Conservation (phyloP, 768 basidiomycete genomes). For the Lactifluus piperatus region DNA sequence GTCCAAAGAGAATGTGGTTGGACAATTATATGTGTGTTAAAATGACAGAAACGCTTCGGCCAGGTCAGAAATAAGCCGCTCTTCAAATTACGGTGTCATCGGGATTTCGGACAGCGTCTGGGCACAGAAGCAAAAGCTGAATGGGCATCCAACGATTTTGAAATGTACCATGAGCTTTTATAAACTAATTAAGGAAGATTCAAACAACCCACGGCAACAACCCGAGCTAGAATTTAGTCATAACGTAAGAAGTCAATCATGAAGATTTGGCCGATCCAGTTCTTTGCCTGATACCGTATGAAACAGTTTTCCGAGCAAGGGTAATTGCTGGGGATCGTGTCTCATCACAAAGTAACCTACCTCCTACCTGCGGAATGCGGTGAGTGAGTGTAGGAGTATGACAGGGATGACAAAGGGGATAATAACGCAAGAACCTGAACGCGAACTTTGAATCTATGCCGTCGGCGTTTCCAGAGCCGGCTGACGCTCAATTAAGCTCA, state of each 20-base stretch:
- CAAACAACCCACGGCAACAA: not conserved
- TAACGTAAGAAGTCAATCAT: not conserved
- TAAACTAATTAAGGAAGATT: not conserved
- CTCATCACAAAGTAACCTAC: not conserved
- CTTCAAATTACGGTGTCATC: not conserved
- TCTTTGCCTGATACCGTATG: too few relatives aligned
- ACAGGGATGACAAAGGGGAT: too few relatives aligned
- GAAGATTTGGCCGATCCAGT: too few relatives aligned
- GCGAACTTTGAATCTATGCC: too few relatives aligned
- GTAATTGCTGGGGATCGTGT: too few relatives aligned
- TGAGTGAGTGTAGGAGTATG: too few relatives aligned
- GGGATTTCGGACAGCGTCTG: not conserved
- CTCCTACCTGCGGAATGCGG: too few relatives aligned
- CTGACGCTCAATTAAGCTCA: too few relatives aligned
- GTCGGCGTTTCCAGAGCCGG: too few relatives aligned
- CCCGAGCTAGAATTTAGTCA: not conserved
- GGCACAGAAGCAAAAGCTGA: not conserved
- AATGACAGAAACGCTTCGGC: not conserved
- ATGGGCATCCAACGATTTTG: not conserved
- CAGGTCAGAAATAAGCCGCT: not conserved
- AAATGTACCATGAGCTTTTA: not conserved
- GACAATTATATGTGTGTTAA: not conserved
- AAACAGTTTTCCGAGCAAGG: too few relatives aligned
- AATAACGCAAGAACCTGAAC: too few relatives aligned
- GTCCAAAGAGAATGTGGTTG: not conserved